Conservation (phyloP, 2,329 filamentous ascomycete species). For the Talaromyces funiculosus region DNA sequence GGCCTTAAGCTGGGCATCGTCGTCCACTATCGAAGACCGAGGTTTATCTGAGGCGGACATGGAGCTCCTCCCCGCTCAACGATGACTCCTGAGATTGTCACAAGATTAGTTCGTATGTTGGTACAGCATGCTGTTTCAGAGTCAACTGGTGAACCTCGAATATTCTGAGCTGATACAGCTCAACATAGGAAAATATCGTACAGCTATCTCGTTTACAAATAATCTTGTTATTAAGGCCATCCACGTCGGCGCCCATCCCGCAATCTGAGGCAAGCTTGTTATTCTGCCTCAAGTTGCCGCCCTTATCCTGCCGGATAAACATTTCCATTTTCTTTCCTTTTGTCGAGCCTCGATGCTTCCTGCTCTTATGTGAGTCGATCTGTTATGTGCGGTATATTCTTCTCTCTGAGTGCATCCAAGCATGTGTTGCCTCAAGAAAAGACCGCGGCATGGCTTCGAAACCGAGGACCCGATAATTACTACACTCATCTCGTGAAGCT, state of each 20-base stretch:
- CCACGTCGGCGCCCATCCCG: constrained; percentile 29
- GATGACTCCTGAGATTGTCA: constrained; percentile 10
- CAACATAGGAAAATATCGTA: not conserved
- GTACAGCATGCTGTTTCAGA: not conserved
- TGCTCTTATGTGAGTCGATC: not conserved
- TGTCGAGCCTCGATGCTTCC: not conserved
- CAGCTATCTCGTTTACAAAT: not conserved
- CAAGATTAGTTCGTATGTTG: constrained; percentile 16
- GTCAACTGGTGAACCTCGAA: not conserved
- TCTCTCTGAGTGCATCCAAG: constrained; percentile 38
- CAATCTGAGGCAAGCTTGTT: constrained; percentile 25
- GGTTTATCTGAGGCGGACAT: constrained; percentile 30
- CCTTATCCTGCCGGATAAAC: not conserved
- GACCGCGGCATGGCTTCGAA: constrained; percentile 30
- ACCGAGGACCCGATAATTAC: constrained; percentile 43
- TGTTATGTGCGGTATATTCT: constrained; percentile 49
- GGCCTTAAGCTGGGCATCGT: not conserved
- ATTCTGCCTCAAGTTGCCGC: constrained; percentile 26
- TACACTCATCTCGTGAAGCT: constrained; percentile 27
- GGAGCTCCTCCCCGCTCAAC: constrained; percentile 19
- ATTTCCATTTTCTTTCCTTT: not conserved
- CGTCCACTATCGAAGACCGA: constrained; percentile 21
- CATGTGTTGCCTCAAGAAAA: constrained; percentile 28
- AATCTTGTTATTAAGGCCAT: constrained; percentile 18
- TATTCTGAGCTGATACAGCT: not conserved